Evolutionary conservation across 179 eudicot species (phyloP).

Genomic region (Spergularia azorica): DNA sequence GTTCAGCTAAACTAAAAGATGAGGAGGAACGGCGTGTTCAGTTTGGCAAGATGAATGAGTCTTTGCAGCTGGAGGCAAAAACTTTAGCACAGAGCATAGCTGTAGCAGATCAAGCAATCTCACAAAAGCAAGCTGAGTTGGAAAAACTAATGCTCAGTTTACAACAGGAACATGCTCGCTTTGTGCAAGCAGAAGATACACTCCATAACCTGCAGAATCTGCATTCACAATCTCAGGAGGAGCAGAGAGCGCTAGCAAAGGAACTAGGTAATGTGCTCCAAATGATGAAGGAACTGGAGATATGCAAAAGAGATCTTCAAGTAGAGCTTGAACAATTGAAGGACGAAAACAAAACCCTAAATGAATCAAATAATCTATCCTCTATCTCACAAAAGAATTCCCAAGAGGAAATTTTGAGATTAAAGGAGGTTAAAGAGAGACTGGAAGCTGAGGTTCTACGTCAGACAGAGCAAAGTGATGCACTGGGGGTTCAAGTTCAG

Average conservation of each 20-base stretch:
- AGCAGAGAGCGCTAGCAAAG: slow-evolving; percentile 65
- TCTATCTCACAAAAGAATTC: slow-evolving; percentile 45
- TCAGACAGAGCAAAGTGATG: slow-evolving; percentile 55
- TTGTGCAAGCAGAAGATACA: slow-evolving; percentile 67
- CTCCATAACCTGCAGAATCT: slow-evolving; percentile 55
- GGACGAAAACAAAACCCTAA: slow-evolving; percentile 64
- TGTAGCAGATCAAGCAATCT: slow-evolving; percentile 61
- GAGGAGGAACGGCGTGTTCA: slow-evolving; percentile 55
- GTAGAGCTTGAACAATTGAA: slow-evolving; percentile 48
- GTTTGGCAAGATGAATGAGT: slow-evolving; percentile 59
- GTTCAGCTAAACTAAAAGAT: slow-evolving; percentile 52
- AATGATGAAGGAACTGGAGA: slow-evolving; percentile 64
- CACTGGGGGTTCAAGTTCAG: slow-evolving; percentile 59
- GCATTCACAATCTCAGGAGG: slow-evolving; percentile 76
- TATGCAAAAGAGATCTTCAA: slow-evolving; percentile 57
- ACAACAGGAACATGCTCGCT: slow-evolving; percentile 54
- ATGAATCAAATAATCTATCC: slow-evolving; percentile 46
- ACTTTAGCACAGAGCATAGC: slow-evolving; percentile 52
- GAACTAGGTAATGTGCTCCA: slow-evolving; percentile 70
- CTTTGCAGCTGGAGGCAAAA: slow-evolving; percentile 69
- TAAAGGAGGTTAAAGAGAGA: slow-evolving; percentile 70
- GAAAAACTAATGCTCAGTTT: slow-evolving; percentile 57
- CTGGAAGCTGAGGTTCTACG: slow-evolving; percentile 65
- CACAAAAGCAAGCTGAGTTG: slow-evolving; percentile 59
- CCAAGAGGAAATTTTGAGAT: slow-evolving; percentile 48